A percentile compares a stretch with the other conserved stretches of the same genome.
phyloP scores from a whole-genome alignment of 2,329 filamentous ascomycete genomes.

The Plenodomus biglobosus region DNA sequence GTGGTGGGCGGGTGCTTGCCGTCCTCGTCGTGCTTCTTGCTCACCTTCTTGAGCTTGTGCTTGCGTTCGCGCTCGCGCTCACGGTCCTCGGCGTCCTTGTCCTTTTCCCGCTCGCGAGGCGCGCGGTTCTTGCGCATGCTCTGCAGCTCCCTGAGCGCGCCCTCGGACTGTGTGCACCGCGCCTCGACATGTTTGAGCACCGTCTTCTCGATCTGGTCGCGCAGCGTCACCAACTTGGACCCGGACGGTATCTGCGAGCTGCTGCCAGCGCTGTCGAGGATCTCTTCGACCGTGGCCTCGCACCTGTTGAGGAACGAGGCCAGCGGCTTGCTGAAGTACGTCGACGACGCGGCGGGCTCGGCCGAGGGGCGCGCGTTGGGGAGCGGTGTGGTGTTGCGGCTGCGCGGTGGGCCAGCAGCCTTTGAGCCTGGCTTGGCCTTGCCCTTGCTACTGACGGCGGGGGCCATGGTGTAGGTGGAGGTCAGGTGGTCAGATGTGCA shows the following conservation, averaged over 20 bases:
- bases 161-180: constrained; percentile 68
- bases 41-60: constrained; percentile 58
- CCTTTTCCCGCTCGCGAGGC: constrained; percentile 56
- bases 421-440: constrained; percentile 55
- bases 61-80: constrained; percentile 55
- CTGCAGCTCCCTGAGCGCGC: constrained; percentile 70
- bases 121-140: constrained; percentile 63
- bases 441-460: constrained; percentile 44
- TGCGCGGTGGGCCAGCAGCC: constrained; percentile 49
- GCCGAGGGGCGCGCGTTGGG: constrained; percentile 54
- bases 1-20: constrained; percentile 63
- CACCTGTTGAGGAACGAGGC: constrained; percentile 58
- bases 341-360: constrained; percentile 40
- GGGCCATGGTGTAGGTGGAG: constrained; percentile 32
- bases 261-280: constrained; percentile 65
- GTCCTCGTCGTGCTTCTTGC: constrained; percentile 74
- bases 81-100: constrained; percentile 48
- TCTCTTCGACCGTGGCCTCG: constrained; percentile 66
- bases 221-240: constrained; percentile 63
- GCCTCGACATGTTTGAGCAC: constrained; percentile 48
- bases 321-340: constrained; percentile 64
- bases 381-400: constrained; percentile 76
- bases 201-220: constrained; percentile 64
- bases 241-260: constrained; percentile 58
- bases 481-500: too few species aligned